Base-by-base conservation (phyloP, 345 rosid genomes). In the Eucalyptus tenuipes region DNA sequence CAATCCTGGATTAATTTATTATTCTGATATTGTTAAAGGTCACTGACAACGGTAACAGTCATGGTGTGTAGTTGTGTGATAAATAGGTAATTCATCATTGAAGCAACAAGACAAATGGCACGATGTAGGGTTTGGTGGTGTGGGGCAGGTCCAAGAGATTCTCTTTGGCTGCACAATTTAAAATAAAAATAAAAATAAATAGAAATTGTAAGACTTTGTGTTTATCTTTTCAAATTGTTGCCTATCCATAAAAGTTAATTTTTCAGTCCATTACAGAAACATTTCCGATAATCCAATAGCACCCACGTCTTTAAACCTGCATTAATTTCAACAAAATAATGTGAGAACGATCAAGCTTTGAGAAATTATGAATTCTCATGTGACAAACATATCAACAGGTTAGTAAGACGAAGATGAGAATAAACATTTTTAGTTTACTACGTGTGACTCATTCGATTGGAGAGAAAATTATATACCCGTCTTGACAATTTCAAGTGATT, bases 61-160 rank as follows among this genome's bases (percentile, higher is more conserved):
- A 31, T 8, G 17, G 22, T 0, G 3, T 0, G 13, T 68, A 8
- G 22, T 3, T 68, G 1, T 33, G 42, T 1, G 79, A 68, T 0
- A 8, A 16, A 16, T 31, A 1, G 6, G 31, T 31, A 16, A 24
- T 68, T 68, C 0, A 68, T 31, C 42, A 17, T 31, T 16, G 24
- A 52, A 68, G 42, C 24, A 0, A 16, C 42, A 3, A 31, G 22
- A 31, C 24, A 68, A 68, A 68, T 31, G 79, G 79, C 22, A 4
- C 0, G 22, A 31, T 31, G 11, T 0, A 4, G 40, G 12, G 42
- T 66, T 31, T 29, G 42, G 40, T 27, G 42, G 10, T 31, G 42
- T 66, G 10, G 79, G 13, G 10, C 0, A 31, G 2, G 79, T 68
- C 18, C 11, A 31, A 16, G 42, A 2, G 42, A 17, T 31, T 66